A percentile compares a stretch with the other conserved stretches of the same genome.
Conservation (phyloP, 1,284 basidiomycete genomes). For the Boletus subluridellus region DNA sequence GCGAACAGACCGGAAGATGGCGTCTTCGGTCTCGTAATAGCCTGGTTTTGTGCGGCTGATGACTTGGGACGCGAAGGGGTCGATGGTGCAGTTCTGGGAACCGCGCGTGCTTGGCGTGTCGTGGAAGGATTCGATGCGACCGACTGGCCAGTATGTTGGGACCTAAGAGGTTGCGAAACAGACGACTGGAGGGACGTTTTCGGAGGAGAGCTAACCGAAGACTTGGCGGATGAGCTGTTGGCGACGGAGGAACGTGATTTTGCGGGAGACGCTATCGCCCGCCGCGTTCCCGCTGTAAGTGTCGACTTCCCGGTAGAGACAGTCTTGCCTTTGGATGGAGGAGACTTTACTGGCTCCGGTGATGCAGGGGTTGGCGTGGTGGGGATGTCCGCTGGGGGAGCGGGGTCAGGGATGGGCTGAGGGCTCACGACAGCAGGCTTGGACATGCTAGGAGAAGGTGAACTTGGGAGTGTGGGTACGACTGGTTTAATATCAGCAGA, state of each 20-base stretch:
- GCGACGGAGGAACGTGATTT: conserved; percentile 26
- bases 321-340: conserved; percentile 28
- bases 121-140: conserved; percentile 42
- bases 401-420: conserved; percentile 21
- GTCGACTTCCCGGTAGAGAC: conserved; percentile 24
- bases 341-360: conserved; percentile 21
- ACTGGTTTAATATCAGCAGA: conserved; percentile 33
- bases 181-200: conserved; percentile 32
- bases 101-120: conserved; percentile 28
- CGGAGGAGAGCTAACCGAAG: conserved; percentile 30
- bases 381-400: conserved; percentile 10
- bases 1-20: conserved; percentile 63
- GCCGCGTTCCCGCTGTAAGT: conserved; percentile 16
- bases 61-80: conserved; percentile 49
- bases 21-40: conserved; percentile 46
- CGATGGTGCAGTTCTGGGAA: conserved; percentile 35
- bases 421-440: conserved; percentile 22
- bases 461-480: conserved; percentile 29
- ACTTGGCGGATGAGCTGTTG: conserved; percentile 28
- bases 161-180: conserved; percentile 42
- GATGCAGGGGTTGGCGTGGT: conserved; percentile 18
- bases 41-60: conserved; percentile 30
- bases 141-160: conserved; percentile 55
- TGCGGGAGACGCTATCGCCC: conserved; percentile 19
- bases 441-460: conserved; percentile 31